Evolutionary conservation across 305 asterid genomes (phyloP).

Genomic region (Solanum hybrid): DNA sequence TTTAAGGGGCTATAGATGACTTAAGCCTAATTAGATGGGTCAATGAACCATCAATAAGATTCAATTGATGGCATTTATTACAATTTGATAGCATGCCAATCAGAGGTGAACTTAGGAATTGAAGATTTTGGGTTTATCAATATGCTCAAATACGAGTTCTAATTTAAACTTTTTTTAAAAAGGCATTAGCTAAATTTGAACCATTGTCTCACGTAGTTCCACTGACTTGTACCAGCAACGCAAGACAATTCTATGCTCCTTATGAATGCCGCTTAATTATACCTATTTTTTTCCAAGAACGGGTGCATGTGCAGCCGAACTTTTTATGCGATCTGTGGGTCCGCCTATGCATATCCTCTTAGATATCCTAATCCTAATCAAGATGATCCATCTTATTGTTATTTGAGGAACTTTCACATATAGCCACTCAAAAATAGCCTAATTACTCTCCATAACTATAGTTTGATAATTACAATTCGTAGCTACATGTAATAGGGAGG

Average conservation of each 20-base stretch:
- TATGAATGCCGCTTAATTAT: neutral
- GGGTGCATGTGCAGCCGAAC: fast-evolving
- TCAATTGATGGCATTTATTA: neutral
- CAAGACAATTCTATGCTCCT: neutral
- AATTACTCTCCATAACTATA: too few species aligned
- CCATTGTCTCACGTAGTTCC: neutral
- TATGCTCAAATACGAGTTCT: neutral
- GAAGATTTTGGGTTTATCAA: neutral
- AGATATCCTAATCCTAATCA: neutral
- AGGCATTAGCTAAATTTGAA: neutral
- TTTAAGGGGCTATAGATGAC: too few species aligned
- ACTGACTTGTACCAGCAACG: neutral
- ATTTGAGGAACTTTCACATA: too few species aligned
- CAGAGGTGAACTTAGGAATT: neutral
- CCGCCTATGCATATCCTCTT: neutral
- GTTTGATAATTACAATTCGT: too few species aligned
- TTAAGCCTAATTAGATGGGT: neutral
- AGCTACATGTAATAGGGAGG: too few species aligned
- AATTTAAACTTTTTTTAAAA: neutral
- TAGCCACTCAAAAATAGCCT: too few species aligned
- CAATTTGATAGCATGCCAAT: too few species aligned
- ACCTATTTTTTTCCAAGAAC: too few species aligned
- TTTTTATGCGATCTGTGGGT: neutral
- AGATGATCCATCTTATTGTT: neutral
- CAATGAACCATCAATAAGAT: neutral